Conservation (phyloP, 257 asterid genomes). For the Osmanthus fragrans region DNA sequence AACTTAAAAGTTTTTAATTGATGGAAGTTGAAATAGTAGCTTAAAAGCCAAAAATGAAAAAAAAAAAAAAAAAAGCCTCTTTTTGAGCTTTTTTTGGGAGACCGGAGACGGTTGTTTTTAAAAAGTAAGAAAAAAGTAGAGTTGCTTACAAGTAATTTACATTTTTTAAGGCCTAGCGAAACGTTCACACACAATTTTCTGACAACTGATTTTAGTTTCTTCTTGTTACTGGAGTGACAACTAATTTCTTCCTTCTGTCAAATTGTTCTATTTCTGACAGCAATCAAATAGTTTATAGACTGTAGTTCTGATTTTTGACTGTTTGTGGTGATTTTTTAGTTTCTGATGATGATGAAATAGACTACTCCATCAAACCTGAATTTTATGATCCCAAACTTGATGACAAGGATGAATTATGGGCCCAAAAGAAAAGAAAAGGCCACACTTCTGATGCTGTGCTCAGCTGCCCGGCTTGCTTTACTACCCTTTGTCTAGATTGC, state of each 20-base stretch:
- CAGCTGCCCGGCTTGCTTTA: slow-evolving; percentile 96
- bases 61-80: not conserved
- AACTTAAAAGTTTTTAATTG: not conserved
- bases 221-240: not conserved
- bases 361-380: slow-evolving; percentile 75
- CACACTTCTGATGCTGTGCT: slow-evolving; percentile 79
- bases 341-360: slow-evolving; percentile 92
- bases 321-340: slow-evolving; percentile 33
- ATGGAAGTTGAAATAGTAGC: not conserved
- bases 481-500: slow-evolving; percentile 83
- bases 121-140: too few relatives aligned
- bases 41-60: not conserved
- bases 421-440: slow-evolving; percentile 63
- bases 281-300: not conserved
- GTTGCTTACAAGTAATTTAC: not conserved
- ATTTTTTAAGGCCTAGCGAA: not conserved
- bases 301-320: not conserved
- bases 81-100: not conserved
- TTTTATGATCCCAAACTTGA: slow-evolving; percentile 77
- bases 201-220: not conserved
- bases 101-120: too few relatives aligned
- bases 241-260: not conserved
- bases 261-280: not conserved
- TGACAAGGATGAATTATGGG: slow-evolving; percentile 76
- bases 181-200: not conserved